Conservation (phyloP, 495 filamentous ascomycete genomes). For the Hyaloscypha bicolor region DNA sequence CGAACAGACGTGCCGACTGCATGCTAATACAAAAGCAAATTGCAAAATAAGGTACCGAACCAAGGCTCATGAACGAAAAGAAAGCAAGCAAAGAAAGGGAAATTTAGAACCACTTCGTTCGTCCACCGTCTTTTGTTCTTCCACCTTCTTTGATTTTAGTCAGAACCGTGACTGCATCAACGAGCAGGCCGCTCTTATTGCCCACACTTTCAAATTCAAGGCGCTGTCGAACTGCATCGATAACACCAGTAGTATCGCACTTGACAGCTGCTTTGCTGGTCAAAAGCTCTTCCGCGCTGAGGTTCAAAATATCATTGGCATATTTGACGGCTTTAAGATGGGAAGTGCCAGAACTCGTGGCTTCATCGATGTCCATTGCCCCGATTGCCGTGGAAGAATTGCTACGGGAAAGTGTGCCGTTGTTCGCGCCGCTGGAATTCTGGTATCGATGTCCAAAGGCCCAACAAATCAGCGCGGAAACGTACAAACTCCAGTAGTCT, state of each 20-base stretch:
- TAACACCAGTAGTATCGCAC: slow-evolving; percentile 24
- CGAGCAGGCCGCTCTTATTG: slow-evolving; percentile 24
- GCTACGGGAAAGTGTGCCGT: background rate
- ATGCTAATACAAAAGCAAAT: slow-evolving; percentile 1
- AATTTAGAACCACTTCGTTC: slow-evolving; percentile 28
- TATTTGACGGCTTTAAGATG: slow-evolving; percentile 25
- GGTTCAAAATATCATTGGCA: slow-evolving; percentile 22
- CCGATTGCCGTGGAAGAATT: slow-evolving; percentile 11
- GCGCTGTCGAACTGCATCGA: slow-evolving; percentile 21
- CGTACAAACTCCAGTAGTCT: slow-evolving; percentile 32
- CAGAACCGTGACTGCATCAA: slow-evolving; percentile 30
- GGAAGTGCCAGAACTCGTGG: slow-evolving; percentile 12
- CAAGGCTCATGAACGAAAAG: background rate
- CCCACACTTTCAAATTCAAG: slow-evolving; percentile 26
- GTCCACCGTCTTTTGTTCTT: slow-evolving; percentile 26
- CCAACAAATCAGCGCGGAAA: slow-evolving; percentile 32
- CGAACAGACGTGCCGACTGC: background rate
- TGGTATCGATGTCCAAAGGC: slow-evolving; percentile 33
- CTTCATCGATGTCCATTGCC: slow-evolving; percentile 12
- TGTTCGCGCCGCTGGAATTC: background rate
- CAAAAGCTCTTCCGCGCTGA: slow-evolving; percentile 27
- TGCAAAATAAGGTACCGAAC: background rate
- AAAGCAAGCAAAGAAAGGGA: background rate
- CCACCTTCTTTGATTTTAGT: slow-evolving; percentile 26
- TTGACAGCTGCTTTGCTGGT: slow-evolving; percentile 25